A percentile compares a stretch with the other conserved stretches of the same genome.
phyloP scores from a whole-genome alignment of 176 grass and related monocot species.

The Triticum turgidum region DNA sequence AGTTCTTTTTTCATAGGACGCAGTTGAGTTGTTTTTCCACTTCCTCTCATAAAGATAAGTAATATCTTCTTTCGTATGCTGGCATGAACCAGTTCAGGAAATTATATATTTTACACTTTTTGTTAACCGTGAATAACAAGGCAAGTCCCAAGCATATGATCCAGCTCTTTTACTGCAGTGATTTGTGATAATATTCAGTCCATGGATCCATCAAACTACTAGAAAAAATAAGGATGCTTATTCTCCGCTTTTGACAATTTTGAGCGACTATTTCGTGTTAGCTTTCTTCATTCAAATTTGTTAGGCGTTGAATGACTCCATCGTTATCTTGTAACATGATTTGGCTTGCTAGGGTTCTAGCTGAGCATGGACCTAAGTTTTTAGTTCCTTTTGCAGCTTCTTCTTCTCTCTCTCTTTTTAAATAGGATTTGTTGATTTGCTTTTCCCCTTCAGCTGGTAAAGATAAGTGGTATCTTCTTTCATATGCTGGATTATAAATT shows the following conservation, averaged over 20 bases:
- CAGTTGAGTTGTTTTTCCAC: background rate
- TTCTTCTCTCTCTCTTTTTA: background rate
- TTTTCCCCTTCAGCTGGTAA: background rate
- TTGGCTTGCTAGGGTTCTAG: background rate
- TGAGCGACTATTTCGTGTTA: background rate
- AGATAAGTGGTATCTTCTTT: background rate
- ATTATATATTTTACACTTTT: background rate
- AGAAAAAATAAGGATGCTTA: background rate
- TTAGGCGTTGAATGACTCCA: slow-evolving; percentile 2
- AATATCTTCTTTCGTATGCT: background rate
- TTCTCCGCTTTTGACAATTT: slow-evolving; percentile 5
- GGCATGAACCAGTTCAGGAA: background rate
- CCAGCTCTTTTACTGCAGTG: background rate
- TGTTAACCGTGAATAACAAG: background rate
- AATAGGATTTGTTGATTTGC: background rate
- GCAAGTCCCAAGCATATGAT: background rate
- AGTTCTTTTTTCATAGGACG: background rate
- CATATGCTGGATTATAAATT: background rate
- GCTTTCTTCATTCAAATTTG: slow-evolving; percentile 33
- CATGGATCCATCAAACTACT: background rate
- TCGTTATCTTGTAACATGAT: background rate
- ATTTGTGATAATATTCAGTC: background rate
- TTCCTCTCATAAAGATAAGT: background rate
- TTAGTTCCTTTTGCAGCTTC: background rate
- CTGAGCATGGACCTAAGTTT: background rate